Evolutionary conservation across 257 asterid genomes (phyloP).

Genomic region (Jacaranda copaia): DNA sequence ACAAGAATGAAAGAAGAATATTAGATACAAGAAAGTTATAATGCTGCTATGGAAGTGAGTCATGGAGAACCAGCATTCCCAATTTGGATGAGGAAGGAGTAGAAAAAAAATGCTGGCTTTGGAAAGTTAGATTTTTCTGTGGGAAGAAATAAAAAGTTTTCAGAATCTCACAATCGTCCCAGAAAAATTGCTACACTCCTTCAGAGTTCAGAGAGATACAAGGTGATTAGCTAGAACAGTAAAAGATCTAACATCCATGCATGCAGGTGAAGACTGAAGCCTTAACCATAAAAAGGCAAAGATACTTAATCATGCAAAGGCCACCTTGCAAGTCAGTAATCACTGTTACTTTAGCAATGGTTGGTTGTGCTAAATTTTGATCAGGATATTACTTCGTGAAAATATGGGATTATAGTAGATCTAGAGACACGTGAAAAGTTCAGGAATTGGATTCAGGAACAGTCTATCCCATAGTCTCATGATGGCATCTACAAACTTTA

Average conservation of each 20-base stretch:
- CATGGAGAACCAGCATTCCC: not conserved
- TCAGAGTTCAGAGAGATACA: not conserved
- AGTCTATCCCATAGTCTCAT: too few species aligned
- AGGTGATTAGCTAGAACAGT: conserved; percentile 6
- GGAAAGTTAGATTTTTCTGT: not conserved
- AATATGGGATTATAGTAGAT: too few species aligned
- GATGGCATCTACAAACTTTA: too few species aligned
- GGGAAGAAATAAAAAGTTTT: not conserved
- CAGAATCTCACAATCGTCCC: not conserved
- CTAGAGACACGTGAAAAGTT: too few species aligned
- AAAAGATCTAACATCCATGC: not conserved
- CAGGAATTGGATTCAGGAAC: too few species aligned
- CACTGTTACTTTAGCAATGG: conserved; percentile 1
- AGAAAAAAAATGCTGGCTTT: too few species aligned
- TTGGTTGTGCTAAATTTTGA: conserved; percentile 5
- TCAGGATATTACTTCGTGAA: too few species aligned
- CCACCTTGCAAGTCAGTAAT: not conserved
- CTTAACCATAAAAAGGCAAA: not conserved
- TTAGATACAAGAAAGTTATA: conserved; percentile 20
- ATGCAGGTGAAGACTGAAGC: not conserved
- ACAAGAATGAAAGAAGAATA: not conserved
- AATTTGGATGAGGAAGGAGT: not conserved
- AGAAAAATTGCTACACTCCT: conserved; percentile 6
- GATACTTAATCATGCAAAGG: not conserved
- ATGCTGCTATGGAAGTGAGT: not conserved